Base-by-base conservation (phyloP, 768 basidiomycete species). In the Pluteus cervinus region DNA sequence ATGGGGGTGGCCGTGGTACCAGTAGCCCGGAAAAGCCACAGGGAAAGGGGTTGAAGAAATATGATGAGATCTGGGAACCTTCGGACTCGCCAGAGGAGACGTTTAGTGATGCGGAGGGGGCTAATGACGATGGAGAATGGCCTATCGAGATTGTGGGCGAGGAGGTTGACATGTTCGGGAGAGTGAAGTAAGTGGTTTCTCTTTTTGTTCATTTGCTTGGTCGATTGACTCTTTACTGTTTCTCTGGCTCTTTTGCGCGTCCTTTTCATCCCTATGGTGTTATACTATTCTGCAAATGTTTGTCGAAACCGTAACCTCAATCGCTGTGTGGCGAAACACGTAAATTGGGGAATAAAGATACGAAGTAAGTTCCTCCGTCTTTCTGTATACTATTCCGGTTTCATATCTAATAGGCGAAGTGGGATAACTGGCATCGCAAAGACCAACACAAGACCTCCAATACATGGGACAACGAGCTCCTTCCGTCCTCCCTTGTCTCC, bases 121-220 rank as follows among this genome's bases (percentile, higher is more conserved):
- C 37, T 11, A 30, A 38, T 18, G 29, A 28, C 2, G 37, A 38
- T 20, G 37, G 37, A 28, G 37, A 30, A 28, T 38, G 37, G 37
- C 28, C 37, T 4, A 15, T 38, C 21, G 28, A 38, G 11, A 38
- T 38, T 10, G 17, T 38, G 8, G 37, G 28, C 12, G 37, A 38
- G 17, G 28, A 38, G 18, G 26, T 38, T 7, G 23, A 28, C 16
- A 21, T 23, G 7, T 30, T 15, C 7, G 37, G 37, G 2, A 22
- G 32, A 30, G 14, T 38, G 5, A 38, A 30, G 37, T 38, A n/a
- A 38, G 37, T 38, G n/a, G n/a, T n/a, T n/a, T n/a, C n/a, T n/a
- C n/a, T n/a, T n/a, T n/a, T n/a, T n/a, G n/a, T n/a, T n/a, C n/a
- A n/a, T n/a, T n/a, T n/a, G n/a, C n/a, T n/a, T n/a, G n/a, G n/a